A percentile compares a stretch with the other conserved stretches of the same genome.
Evolutionary conservation across 352 stramenopile genomes (phyloP).

Genomic region (Pythium phragmitis): DNA sequence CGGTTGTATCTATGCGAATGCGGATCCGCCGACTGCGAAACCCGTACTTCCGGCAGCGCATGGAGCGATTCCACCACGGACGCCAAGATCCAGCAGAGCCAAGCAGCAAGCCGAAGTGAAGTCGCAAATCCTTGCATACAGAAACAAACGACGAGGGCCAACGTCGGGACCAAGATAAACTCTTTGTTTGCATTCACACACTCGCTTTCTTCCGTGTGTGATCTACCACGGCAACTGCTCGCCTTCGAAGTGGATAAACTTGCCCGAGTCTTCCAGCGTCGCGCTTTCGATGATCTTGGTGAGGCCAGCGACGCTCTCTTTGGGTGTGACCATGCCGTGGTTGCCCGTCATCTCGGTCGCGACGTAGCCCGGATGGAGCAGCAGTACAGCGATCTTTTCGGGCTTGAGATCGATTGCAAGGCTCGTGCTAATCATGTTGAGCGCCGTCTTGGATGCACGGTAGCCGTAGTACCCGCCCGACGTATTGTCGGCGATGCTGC

Average conservation of each 20-base stretch:
- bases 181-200: background rate
- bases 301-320: constrained; percentile 48
- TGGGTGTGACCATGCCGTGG: constrained; percentile 38
- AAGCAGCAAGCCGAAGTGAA: background rate
- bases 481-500: constrained; percentile 46
- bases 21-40: constrained; percentile 14
- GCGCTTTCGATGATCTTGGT: constrained; percentile 53
- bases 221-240: constrained; percentile 57
- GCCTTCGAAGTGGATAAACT: constrained; percentile 56
- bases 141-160: background rate
- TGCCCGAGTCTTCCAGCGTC: constrained; percentile 48
- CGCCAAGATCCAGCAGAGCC: background rate
- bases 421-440: constrained; percentile 62
- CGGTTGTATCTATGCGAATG: constrained; percentile 7
- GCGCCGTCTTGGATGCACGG: constrained; percentile 57
- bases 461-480: constrained; percentile 58
- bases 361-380: constrained; percentile 57
- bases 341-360: constrained; percentile 53
- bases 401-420: constrained; percentile 43
- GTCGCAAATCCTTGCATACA: background rate
- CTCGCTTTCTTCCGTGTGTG: background rate
- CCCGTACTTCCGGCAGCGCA: constrained; percentile 18
- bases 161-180: background rate
- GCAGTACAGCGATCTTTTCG: constrained; percentile 40
- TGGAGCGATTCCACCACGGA: constrained; percentile 15